These are phyloP conservation scores for Penicillium mononematosum DNA, from an alignment of 495 filamentous ascomycete species.

Conservation along the genomic window DNA sequence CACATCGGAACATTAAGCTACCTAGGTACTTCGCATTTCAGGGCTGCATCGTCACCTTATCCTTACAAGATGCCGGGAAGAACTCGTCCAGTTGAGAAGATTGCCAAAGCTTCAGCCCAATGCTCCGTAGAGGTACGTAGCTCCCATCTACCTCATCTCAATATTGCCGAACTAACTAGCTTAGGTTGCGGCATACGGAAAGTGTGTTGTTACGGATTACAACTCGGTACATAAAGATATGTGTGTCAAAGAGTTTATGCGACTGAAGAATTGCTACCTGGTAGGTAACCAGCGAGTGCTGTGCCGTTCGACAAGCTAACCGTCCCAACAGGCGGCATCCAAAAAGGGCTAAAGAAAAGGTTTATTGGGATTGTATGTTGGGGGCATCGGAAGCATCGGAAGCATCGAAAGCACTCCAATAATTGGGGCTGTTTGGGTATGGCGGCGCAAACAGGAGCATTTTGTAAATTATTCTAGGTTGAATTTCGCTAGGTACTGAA, in stretches of 20 bases:
- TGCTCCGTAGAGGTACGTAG: slow-evolving; percentile 74
- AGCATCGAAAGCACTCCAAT: not conserved
- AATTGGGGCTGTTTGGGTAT: not conserved
- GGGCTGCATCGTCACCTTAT: slow-evolving; percentile 6
- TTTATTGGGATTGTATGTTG: not conserved
- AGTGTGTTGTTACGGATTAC: slow-evolving; percentile 89
- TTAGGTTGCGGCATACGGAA: slow-evolving; percentile 83
- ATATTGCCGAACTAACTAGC: slow-evolving; percentile 14
- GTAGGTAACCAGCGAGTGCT: slow-evolving; percentile 48
- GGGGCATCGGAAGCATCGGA: not conserved
- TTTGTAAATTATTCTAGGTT: slow-evolving; percentile 4
- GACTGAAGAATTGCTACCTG: slow-evolving; percentile 82
- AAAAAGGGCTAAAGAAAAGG: slow-evolving; percentile 34
- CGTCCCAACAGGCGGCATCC: slow-evolving; percentile 34
- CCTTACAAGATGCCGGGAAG: slow-evolving; percentile 33
- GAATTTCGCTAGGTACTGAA: not conserved
- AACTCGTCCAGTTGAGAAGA: slow-evolving; percentile 78
- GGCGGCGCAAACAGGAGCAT: slow-evolving; percentile 4
- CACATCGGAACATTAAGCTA: not conserved
- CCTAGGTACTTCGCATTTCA: not conserved
- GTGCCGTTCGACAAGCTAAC: not conserved
- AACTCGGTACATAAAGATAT: slow-evolving; percentile 89
- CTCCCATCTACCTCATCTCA: slow-evolving; percentile 4
- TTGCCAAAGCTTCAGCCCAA: slow-evolving; percentile 77
- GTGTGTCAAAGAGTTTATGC: slow-evolving; percentile 82